Evolutionary conservation across 768 basidiomycete genomes (phyloP), one percentile per base, ranked within the genome.

Genomic region (Psilocybe subaeruginosa): DNA sequence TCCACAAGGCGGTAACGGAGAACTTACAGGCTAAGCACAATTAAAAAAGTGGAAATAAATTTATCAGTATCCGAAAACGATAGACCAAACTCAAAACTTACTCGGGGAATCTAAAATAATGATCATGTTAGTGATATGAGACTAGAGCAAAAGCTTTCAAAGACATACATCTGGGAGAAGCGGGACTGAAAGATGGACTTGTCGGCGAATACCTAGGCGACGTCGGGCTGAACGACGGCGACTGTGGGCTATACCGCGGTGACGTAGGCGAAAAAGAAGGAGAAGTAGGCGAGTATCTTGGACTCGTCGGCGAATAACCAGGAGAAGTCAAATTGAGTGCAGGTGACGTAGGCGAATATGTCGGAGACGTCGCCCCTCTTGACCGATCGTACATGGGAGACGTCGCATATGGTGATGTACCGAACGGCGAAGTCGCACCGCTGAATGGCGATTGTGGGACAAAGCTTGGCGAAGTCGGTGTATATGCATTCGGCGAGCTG

Each of bases 141-240:
- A 33, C 31, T 51, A 43, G 48, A 39, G 17, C 11, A 64, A 56
- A 45, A 58, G 62, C 55, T 53, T 7, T 35, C 7, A n/a, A 60
- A 66, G 50, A 53, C 47, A 66, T 46, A 61, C 55, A 59, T 55
- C 57, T 48, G 29, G 61, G 95, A n/a, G 93, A 94, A n/a, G 92
- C 88, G 23, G 93, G 93, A 65, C 91, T 93, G 80, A 95, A 97
- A 0, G 90, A 92, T 0, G 95, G 95, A 70, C 90, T 92, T 31
- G 93, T 91, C 1, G 94, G 94, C 9, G 93, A 94, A 71, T 93
- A 94, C 1, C 90, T 84, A 12, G 93, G 95, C 2, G 93, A 95
- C 9, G 94, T 93, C 0, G 94, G 95, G 62, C 88, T 91, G 77
- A 92, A 97, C 12, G 91, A 90, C 8, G 95, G 95, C 1, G 92